These are phyloP conservation scores for Calvatia gigantea DNA, from an alignment of 768 basidiomycete genomes.

Conservation along the genomic window DNA sequence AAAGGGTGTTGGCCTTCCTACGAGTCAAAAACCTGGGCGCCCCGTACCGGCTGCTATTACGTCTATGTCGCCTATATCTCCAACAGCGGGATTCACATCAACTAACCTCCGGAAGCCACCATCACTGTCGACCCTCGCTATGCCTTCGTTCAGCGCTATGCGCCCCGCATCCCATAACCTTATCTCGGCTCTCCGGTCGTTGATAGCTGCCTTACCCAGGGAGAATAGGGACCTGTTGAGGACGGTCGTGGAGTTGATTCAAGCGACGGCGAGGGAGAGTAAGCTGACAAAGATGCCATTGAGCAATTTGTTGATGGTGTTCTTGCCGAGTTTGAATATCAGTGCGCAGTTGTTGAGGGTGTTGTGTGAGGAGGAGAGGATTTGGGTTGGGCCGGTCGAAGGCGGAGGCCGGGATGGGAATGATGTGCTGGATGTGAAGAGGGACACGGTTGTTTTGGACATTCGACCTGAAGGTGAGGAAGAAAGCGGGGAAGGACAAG, in stretches of 20 bases:
- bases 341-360: constrained; percentile 68
- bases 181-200: constrained; percentile 51
- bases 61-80: not conserved
- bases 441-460: constrained; percentile 14
- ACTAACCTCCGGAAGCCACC: constrained; percentile 63
- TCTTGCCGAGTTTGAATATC: constrained; percentile 85
- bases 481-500: constrained; percentile 17
- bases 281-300: constrained; percentile 90
- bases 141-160: constrained; percentile 61
- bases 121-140: constrained; percentile 74
- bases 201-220: constrained; percentile 66
- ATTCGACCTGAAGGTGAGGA: constrained; percentile 1
- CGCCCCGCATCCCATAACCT: constrained; percentile 60
- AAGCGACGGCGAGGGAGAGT: constrained; percentile 62
- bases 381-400: constrained; percentile 44
- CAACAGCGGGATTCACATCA: not conserved
- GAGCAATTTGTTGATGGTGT: constrained; percentile 81
- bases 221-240: constrained; percentile 84
- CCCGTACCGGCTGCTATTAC: not conserved
- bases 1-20: constrained; percentile 27
- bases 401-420: constrained; percentile 11
- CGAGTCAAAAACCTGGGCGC: constrained; percentile 31
- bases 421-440: constrained; percentile 14
- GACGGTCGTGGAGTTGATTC: constrained; percentile 79
- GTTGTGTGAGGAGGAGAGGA: constrained; percentile 64